Evolutionary conservation across 73 alveolate genomes (phyloP).

Genomic region (Stentor coeruleus): DNA sequence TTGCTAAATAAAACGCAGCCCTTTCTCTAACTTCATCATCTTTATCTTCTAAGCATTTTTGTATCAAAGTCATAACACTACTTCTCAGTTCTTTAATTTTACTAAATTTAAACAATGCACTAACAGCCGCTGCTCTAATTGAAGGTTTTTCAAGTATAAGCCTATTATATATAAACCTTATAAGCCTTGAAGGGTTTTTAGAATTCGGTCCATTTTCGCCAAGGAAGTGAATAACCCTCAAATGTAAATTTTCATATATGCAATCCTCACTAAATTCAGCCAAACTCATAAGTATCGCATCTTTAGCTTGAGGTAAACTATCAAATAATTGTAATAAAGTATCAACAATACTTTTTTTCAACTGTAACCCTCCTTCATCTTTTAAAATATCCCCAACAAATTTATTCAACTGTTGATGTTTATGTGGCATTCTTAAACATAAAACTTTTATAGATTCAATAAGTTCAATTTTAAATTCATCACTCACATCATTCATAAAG

Average conservation of each 20-base stretch:
- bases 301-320: slow-evolving; percentile 49
- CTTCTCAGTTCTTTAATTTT: slow-evolving; percentile 63
- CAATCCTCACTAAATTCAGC: slow-evolving; percentile 92
- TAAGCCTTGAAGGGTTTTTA: slow-evolving; percentile 61
- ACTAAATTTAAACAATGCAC: slow-evolving; percentile 83
- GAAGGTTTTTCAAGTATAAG: slow-evolving; percentile 77
- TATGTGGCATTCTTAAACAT: slow-evolving; percentile 60
- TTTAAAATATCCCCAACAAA: slow-evolving; percentile 74
- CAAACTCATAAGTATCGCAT: slow-evolving; percentile 58
- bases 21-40: slow-evolving; percentile 95
- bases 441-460: slow-evolving; percentile 49
- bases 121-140: slow-evolving; percentile 87
- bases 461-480: slow-evolving; percentile 63
- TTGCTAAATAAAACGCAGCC: slow-evolving; percentile 63
- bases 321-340: slow-evolving; percentile 65
- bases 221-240: slow-evolving; percentile 68
- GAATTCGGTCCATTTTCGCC: slow-evolving; percentile 81
- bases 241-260: slow-evolving; percentile 67
- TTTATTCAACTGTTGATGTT: slow-evolving; percentile 59
- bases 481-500: slow-evolving; percentile 57
- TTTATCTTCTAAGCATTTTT: slow-evolving; percentile 73
- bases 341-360: slow-evolving; percentile 70
- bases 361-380: slow-evolving; percentile 69
- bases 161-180: slow-evolving; percentile 86
- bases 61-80: slow-evolving; percentile 50